phyloP scores from a whole-genome alignment of 305 asterid species.

The Fraxinus xanthoxyloides region DNA sequence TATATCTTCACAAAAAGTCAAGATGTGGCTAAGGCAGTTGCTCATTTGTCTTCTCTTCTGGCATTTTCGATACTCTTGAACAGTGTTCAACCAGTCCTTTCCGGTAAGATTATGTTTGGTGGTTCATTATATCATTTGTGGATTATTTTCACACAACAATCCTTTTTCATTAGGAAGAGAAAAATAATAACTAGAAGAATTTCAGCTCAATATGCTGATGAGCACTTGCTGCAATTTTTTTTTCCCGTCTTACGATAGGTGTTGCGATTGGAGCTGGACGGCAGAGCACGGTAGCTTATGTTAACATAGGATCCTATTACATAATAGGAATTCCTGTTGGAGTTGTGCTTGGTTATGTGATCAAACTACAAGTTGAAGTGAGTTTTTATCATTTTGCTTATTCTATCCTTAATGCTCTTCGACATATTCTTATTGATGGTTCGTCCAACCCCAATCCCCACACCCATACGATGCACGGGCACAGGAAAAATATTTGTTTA shows the following conservation, averaged over 20 bases:
- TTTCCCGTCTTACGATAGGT: constrained; percentile 29
- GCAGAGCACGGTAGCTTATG: constrained; percentile 67
- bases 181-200: not conserved
- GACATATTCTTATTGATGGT: not conserved
- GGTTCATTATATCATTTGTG: not conserved
- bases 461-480: not conserved
- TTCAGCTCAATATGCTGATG: not conserved
- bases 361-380: constrained; percentile 54
- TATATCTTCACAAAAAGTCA: constrained; percentile 47
- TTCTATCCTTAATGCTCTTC: not conserved
- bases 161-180: not conserved
- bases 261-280: constrained; percentile 72
- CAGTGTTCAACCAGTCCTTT: constrained; percentile 69
- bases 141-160: too few relatives aligned
- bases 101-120: constrained; percentile 34
- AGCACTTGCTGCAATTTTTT: not conserved
- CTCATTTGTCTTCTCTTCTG: constrained; percentile 44
- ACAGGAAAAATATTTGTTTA: not conserved
- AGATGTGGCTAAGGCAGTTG: constrained; percentile 47
- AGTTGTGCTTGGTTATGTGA: constrained; percentile 55
- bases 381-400: not conserved
- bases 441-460: not conserved
- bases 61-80: constrained; percentile 63
- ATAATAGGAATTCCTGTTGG: constrained; percentile 67
- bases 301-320: constrained; percentile 64